Percentiles rank a stretch among this genome's conserved stretches.
These are phyloP conservation scores for Massospora cicadina DNA, from an alignment of 371 early-diverging fungal species.

Conservation along the genomic window DNA sequence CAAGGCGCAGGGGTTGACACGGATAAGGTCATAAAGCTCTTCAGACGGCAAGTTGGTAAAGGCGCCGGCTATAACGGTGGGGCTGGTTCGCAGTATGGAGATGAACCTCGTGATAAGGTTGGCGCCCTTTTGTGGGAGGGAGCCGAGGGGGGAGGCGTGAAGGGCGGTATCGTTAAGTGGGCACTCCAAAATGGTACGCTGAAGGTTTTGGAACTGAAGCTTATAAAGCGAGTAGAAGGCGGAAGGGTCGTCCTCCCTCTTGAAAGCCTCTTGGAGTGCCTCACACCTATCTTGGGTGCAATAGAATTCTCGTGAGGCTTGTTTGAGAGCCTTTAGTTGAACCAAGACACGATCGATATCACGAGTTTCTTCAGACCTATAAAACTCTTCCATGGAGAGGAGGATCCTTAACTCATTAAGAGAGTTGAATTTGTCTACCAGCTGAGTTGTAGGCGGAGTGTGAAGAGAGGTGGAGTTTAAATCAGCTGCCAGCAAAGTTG, in stretches of 20 bases:
- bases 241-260: neutral
- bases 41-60: neutral
- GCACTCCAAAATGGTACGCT: neutral
- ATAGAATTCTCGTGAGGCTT: neutral
- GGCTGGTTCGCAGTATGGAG: neutral
- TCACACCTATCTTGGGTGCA: neutral
- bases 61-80: neutral
- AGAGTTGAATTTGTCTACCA: neutral
- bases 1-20: neutral
- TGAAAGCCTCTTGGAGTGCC: neutral
- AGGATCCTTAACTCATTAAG: neutral
- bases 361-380: neutral
- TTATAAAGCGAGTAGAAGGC: neutral
- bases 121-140: neutral
- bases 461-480: neutral
- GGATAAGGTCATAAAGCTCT: neutral
- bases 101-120: neutral
- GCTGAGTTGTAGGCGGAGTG: neutral
- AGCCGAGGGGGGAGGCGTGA: neutral
- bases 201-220: constrained; percentile 4
- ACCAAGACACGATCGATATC: neutral
- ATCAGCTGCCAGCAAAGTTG: neutral
- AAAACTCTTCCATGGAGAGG: neutral
- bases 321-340: constrained; percentile 1
- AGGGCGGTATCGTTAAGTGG: neutral